Base-by-base conservation (phyloP, 2,329 filamentous ascomycete species). In the Tolypocladium amazonense region DNA sequence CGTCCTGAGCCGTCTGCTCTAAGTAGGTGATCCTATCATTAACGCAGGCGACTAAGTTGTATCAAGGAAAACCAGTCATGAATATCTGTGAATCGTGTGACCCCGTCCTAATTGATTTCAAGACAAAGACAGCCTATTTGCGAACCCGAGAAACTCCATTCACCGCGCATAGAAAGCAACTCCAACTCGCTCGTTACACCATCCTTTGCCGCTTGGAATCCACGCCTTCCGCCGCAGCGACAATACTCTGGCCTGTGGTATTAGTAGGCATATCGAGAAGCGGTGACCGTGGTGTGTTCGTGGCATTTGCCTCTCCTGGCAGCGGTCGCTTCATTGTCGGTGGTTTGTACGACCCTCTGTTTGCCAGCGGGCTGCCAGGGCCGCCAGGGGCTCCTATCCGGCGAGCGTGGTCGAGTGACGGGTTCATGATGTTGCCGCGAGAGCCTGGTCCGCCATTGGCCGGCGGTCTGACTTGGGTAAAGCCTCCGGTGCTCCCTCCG, bases 311-410 rank as follows among this genome's bases (percentile, higher is more conserved):
- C n/a, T 71, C 73, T 9, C 59, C 68, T 1, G 72, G 70, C 45
- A 72, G 68, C 3, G 80, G 77, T 38, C 81, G 73, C 70, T 84
- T 85, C 73, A 86, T 82, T 0, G 82, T 84, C 1, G 80, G 81
- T 14, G 83, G 83, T 20, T 79, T 79, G 64, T 86, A 88, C 64
- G 79, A 78, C n/a, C 76, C 75, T 38, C 84, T 74, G 65, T 87
- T 87, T 11, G 75, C 78, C 52, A 85, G 74, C 14, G 84, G 83
- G 68, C 82, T 86, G n/a, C 75, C 76, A 0, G 75, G 70, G 18
- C 73, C 78, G 11, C 76, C 77, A 0, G 85, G 85, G 0, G 79
- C 83, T 0, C 85, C 85, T 59, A 88, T 86, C 57, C 82, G 79
- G 41, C 84, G 77, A 9, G 79, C 68, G 4, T 80, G 74, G 59